These are phyloP conservation scores for Amoeboradix gromovi DNA, from an alignment of 371 early-diverging fungal species.

Conservation along the genomic window DNA sequence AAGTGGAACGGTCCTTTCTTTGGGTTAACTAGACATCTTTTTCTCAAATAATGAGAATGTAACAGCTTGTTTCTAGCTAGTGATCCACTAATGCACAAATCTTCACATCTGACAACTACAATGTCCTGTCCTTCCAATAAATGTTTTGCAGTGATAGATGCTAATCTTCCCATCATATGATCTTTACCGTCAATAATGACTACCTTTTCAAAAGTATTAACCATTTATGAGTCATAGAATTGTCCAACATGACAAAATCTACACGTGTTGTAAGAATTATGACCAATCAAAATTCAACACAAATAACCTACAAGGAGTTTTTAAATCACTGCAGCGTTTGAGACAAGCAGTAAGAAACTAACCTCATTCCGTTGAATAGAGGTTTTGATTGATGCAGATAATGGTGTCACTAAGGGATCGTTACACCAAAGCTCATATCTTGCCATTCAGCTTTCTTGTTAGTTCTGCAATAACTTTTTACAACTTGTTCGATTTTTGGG, in stretches of 20 bases:
- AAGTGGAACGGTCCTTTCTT: constrained; percentile 94
- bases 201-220: constrained; percentile 3
- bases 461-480: too few species aligned
- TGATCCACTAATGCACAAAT: constrained; percentile 84
- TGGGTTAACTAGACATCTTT: constrained; percentile 97
- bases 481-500: too few species aligned
- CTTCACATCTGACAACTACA: constrained; percentile 92
- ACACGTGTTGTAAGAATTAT: too few species aligned
- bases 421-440: too few species aligned
- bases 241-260: background rate
- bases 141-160: constrained; percentile 94
- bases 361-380: too few species aligned
- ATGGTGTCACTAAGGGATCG: too few species aligned
- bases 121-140: constrained; percentile 90
- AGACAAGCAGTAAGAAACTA: too few species aligned
- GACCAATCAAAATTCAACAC: background rate
- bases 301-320: background rate
- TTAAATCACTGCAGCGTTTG: too few species aligned
- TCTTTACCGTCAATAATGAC: constrained; percentile 98
- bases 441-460: too few species aligned
- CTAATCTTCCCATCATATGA: constrained; percentile 95
- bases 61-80: constrained; percentile 95
- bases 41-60: constrained; percentile 56
- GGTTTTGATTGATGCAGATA: too few species aligned
- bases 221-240: background rate